Conservation (phyloP, 257 asterid genomes). For the Solanum corneliomulleri region DNA sequence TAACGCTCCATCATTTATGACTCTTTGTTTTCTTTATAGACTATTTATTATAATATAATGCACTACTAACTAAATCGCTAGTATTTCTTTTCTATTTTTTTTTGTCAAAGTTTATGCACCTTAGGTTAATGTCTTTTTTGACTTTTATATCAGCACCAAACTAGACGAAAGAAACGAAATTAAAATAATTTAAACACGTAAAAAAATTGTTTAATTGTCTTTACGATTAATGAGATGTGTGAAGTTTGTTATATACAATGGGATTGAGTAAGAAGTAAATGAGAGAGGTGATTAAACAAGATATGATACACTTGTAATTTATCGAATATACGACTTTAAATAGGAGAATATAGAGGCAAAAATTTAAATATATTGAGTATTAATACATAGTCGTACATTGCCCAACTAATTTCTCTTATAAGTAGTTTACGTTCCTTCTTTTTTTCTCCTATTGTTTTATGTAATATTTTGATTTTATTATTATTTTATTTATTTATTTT, state of each 20-base stretch:
- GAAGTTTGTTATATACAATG: background rate
- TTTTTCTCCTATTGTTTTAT: too few relatives aligned
- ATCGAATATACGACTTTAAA: fast-evolving
- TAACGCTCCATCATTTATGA: background rate
- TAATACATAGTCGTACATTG: background rate
- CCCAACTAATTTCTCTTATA: background rate
- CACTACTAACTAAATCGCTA: background rate
- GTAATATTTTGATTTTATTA: too few relatives aligned
- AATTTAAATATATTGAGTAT: background rate
- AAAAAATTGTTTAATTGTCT: background rate
- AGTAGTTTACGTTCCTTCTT: background rate
- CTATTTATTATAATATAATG: background rate
- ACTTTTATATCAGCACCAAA: background rate
- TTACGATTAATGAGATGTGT: background rate
- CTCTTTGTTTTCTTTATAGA: background rate
- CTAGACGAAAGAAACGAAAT: background rate
- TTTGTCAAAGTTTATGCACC: background rate
- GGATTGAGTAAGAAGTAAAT: background rate
- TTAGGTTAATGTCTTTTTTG: background rate
- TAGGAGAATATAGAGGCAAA: too few relatives aligned
- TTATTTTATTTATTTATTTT: too few relatives aligned
- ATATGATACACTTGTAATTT: background rate
- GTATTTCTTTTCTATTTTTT: background rate
- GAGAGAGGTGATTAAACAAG: background rate
- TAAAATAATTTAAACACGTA: fast-evolving